Base-by-base conservation (phyloP, 208 protist genomes). In the Naegleria fowleri region DNA sequence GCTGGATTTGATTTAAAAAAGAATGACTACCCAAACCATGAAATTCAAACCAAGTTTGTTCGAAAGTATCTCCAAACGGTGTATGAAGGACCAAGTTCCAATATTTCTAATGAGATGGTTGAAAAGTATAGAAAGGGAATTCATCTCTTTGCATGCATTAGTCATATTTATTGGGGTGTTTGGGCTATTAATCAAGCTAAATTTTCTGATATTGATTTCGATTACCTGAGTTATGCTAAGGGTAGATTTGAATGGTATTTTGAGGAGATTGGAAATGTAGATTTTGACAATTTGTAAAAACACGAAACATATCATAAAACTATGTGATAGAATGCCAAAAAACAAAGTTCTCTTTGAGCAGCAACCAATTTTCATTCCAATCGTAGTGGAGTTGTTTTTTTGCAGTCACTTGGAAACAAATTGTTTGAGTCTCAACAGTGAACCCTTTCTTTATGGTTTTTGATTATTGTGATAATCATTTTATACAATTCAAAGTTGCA, bases 1-100 rank as follows among this genome's bases (percentile, higher is more conserved):
- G 93, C 94, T 0, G 97, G 96, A 9, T 93, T 97, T 5, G 94
- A 97, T 92, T 97, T 97, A 90, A 93, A 91, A 40, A 90, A 85
- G 25, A 19, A 43, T 4, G 95, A 95, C 91, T 98, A 97, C 90
- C 97, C 97, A 5, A 93, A 91, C 7, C 93, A 96, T 59, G 92
- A 93, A 39, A 92, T 95, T 33, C 97, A 97, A 91, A 79, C 79
- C 36, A 67, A 92, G 5, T 97, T 98, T 91, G 93, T 98, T 25
- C 83, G 40, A 33, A 48, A 92, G 43, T 98, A 98, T 92, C 93
- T 97, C 19, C 19, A 67, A 67, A 67, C 55, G 6, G 3, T 67
- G 55, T 67, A 79, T 36, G 29, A 79, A 79, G 67, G 67, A 22
- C 55, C 55, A 29, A 4, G 6, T 1, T 29, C 19, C 1, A 0